Percentiles rank a stretch among this genome's conserved stretches.
phyloP scores from a whole-genome alignment of 1,139 yeast genomes.

The Debaryomyces udenii region DNA sequence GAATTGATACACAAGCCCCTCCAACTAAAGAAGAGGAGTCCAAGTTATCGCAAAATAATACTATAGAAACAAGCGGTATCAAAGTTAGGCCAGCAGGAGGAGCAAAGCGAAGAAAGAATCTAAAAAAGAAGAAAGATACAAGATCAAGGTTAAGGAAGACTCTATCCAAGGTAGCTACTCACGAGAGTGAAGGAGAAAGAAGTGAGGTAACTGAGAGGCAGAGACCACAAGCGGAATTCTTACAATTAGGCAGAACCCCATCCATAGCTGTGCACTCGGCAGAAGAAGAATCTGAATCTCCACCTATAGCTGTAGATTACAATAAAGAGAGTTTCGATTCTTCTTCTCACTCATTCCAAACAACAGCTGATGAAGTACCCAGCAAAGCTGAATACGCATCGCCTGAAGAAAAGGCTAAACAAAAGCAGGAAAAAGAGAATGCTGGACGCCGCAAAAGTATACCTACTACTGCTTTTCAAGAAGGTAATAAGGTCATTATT shows the following conservation, averaged over 20 bases:
- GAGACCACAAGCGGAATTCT: conserved; percentile 45
- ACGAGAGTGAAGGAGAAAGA: conserved; percentile 26
- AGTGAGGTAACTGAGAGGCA: conserved; percentile 26
- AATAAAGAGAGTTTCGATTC: conserved; percentile 1
- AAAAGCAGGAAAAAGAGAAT: conserved; percentile 13
- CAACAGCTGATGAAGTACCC: conserved; percentile 7
- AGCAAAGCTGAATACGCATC: conserved; percentile 5
- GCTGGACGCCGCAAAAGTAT: conserved; percentile 9
- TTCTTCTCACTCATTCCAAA: conserved; percentile 1
- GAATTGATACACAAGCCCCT: conserved; percentile 66
- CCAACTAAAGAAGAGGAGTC: conserved; percentile 19
- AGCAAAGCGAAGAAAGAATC: conserved; percentile 52
- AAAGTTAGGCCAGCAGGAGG: conserved; percentile 85
- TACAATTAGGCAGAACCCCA: conserved; percentile 42
- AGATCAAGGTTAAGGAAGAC: conserved; percentile 33
- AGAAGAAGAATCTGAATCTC: conserved; percentile 17
- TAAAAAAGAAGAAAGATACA: conserved; percentile 40
- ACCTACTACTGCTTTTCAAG: conserved; percentile 61
- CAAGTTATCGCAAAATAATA: conserved; percentile 27
- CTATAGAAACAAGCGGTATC: conserved; percentile 65
- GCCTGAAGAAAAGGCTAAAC: conserved; percentile 13
- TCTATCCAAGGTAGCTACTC: conserved; percentile 28
- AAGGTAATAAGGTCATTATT: conserved; percentile 67
- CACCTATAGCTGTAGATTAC: conserved; percentile 4
- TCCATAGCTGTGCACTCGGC: conserved; percentile 20